Percentiles rank a stretch among this genome's conserved stretches.
Conservation (phyloP, 1,139 yeast species). For the Yamadazyma pseudoaaseri region DNA sequence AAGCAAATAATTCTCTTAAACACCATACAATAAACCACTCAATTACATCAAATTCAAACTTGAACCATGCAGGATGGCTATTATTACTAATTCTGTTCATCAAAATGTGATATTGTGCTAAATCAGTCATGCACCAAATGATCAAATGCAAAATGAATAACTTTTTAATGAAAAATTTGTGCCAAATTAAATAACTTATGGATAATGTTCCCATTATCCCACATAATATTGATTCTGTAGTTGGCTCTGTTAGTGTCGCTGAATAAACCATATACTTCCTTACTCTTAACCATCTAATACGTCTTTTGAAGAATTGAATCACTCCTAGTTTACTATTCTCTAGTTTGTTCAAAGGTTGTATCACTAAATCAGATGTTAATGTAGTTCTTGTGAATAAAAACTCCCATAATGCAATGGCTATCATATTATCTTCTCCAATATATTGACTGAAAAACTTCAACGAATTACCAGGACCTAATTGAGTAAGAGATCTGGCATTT, state of each 20-base stretch:
- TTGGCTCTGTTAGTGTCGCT: slow-evolving; percentile 84
- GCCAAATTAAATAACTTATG: slow-evolving; percentile 45
- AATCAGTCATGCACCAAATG: slow-evolving; percentile 66
- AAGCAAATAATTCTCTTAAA: slow-evolving; percentile 68
- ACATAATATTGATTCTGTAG: slow-evolving; percentile 73
- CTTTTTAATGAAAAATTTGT: slow-evolving; percentile 27
- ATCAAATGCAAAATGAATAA: slow-evolving; percentile 54
- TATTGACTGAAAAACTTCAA: slow-evolving; percentile 72
- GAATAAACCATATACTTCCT: slow-evolving; percentile 83
- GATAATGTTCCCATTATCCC: slow-evolving; percentile 70
- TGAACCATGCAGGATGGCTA: slow-evolving; percentile 29
- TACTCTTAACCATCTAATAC: slow-evolving; percentile 88
- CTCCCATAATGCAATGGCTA: slow-evolving; percentile 83
- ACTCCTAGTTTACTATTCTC: slow-evolving; percentile 42
- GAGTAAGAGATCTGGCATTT: slow-evolving; percentile 29
- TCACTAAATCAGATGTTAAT: slow-evolving; percentile 72
- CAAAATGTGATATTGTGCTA: slow-evolving; percentile 52
- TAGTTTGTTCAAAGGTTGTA: slow-evolving; percentile 62
- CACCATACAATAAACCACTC: slow-evolving; percentile 53
- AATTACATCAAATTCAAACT: slow-evolving; percentile 12
- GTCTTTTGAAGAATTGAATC: slow-evolving; percentile 59
- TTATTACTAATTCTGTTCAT: slow-evolving; percentile 25
- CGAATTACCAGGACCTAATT: slow-evolving; percentile 48
- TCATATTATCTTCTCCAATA: slow-evolving; percentile 93
- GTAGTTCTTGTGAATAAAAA: slow-evolving; percentile 68